phyloP scores from a whole-genome alignment of 352 stramenopile species.

The Phytophthora multivora region DNA sequence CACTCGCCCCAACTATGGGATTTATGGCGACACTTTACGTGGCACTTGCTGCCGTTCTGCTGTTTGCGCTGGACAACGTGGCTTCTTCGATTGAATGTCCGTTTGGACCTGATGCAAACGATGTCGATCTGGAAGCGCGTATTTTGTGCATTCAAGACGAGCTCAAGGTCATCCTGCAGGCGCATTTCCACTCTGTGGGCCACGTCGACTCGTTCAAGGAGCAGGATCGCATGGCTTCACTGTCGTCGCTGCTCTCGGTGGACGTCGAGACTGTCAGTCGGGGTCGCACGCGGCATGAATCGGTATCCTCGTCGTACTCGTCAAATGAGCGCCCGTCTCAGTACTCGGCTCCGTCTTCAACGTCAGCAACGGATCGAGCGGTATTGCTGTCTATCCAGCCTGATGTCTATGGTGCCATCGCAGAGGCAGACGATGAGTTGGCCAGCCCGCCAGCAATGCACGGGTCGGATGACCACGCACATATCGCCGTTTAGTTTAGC shows the following conservation, averaged over 20 bases:
- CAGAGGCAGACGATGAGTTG: slow-evolving; percentile 42
- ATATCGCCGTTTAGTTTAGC: slow-evolving; percentile 38
- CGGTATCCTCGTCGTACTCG: slow-evolving; percentile 54
- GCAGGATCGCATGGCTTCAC: slow-evolving; percentile 47
- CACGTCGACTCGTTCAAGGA: slow-evolving; percentile 48
- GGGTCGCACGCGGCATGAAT: slow-evolving; percentile 33
- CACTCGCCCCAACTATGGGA: slow-evolving; percentile 19
- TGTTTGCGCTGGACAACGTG: slow-evolving; percentile 57
- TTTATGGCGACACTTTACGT: slow-evolving; percentile 39
- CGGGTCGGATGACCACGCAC: slow-evolving; percentile 31
- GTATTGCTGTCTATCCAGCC: slow-evolving; percentile 39
- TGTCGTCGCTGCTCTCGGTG: slow-evolving; percentile 49
- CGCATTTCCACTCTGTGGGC: slow-evolving; percentile 54
- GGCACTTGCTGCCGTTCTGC: slow-evolving; percentile 41
- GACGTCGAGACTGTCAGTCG: slow-evolving; percentile 36
- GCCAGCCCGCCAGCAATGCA: slow-evolving; percentile 33
- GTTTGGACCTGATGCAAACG: slow-evolving; percentile 42
- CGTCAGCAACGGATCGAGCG: slow-evolving; percentile 42
- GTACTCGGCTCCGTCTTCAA: slow-evolving; percentile 38
- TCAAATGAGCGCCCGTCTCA: slow-evolving; percentile 44
- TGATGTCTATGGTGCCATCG: slow-evolving; percentile 42
- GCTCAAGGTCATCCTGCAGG: slow-evolving; percentile 56
- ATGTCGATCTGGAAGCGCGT: slow-evolving; percentile 47
- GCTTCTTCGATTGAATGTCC: slow-evolving; percentile 58
- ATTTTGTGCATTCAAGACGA: slow-evolving; percentile 60